A percentile compares a stretch with the other conserved stretches of the same genome.
Evolutionary conservation across 768 basidiomycete species (phyloP).

Genomic region (Panellus pusillus): DNA sequence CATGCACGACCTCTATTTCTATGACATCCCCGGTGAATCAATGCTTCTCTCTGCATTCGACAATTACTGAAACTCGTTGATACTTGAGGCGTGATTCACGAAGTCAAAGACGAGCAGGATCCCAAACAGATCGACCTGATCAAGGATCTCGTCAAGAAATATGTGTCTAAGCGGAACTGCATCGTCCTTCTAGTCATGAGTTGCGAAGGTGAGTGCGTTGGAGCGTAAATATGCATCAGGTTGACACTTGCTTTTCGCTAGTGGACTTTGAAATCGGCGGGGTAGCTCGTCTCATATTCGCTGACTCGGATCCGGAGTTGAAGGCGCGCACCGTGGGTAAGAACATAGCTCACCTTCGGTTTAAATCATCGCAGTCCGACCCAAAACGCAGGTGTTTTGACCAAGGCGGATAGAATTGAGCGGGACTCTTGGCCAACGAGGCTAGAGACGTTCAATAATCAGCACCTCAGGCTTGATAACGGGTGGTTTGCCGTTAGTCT

Average conservation of each 20-base stretch:
- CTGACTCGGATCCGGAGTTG: slow-evolving; percentile 1
- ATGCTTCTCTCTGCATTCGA: neutral
- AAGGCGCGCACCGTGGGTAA: slow-evolving; percentile 7
- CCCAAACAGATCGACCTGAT: slow-evolving; percentile 8
- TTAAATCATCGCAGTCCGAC: neutral
- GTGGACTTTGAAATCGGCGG: slow-evolving; percentile 9
- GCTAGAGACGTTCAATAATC: slow-evolving; percentile 11
- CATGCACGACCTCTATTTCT: slow-evolving; percentile 12
- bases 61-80: neutral
- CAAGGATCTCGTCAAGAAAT: slow-evolving; percentile 10
- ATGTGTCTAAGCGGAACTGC: slow-evolving; percentile 1
- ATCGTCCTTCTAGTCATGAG: slow-evolving; percentile 11
- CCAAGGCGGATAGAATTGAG: slow-evolving; percentile 7
- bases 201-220: slow-evolving; percentile 5
- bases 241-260: neutral
- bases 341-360: neutral
- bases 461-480: slow-evolving; percentile 5
- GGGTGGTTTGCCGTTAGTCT: slow-evolving; percentile 16
- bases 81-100: slow-evolving; percentile 4
- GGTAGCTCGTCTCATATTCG: slow-evolving; percentile 8
- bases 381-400: slow-evolving; percentile 5
- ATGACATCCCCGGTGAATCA: slow-evolving; percentile 6
- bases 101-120: slow-evolving; percentile 6
- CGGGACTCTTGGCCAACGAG: neutral
- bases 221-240: neutral